These are phyloP conservation scores for Hamamelis virginiana DNA, from an alignment of 164 flowering plant species.

Conservation along the genomic window DNA sequence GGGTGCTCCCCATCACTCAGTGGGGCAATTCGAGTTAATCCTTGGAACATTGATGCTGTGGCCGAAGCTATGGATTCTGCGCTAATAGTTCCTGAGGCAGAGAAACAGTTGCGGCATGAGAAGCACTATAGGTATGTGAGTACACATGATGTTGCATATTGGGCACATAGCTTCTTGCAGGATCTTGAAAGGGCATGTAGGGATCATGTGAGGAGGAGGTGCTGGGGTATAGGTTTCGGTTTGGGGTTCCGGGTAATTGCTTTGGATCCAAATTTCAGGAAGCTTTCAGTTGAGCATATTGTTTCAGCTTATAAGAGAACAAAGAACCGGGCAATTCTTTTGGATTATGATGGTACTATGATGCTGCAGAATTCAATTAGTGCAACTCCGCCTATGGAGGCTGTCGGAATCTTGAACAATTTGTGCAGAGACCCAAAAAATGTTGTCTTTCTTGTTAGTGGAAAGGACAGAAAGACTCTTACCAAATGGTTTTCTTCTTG, in stretches of 20 bases:
- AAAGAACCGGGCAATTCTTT: slow-evolving; percentile 39
- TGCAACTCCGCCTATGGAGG: slow-evolving; percentile 27
- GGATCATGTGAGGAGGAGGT: slow-evolving; percentile 41
- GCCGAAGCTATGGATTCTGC: slow-evolving; percentile 52
- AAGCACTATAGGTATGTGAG: slow-evolving; percentile 48
- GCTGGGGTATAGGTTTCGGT: slow-evolving; percentile 53
- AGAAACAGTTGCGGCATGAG: slow-evolving; percentile 46
- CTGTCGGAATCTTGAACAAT: slow-evolving; percentile 35
- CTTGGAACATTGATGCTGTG: slow-evolving; percentile 48
- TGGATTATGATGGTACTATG: slow-evolving; percentile 51
- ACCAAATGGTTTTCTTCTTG: slow-evolving; percentile 44
- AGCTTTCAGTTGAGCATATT: slow-evolving; percentile 47
- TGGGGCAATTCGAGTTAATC: slow-evolving; percentile 48
- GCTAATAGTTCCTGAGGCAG: slow-evolving; percentile 29
- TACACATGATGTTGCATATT: slow-evolving; percentile 52
- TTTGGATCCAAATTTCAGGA: slow-evolving; percentile 39
- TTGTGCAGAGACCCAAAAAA: slow-evolving; percentile 44
- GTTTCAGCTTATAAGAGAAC: slow-evolving; percentile 49
- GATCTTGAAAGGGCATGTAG: slow-evolving; percentile 48
- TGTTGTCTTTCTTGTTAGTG: slow-evolving; percentile 46
- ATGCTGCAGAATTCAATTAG: slow-evolving; percentile 31
- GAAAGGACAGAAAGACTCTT: slow-evolving; percentile 32
- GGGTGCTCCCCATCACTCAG: slow-evolving; percentile 52
- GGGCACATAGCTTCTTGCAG: slow-evolving; percentile 47
- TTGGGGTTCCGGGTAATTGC: slow-evolving; percentile 44